Base-by-base conservation (phyloP, 176 grass and related monocot species). In the Oryza meyeriana region DNA sequence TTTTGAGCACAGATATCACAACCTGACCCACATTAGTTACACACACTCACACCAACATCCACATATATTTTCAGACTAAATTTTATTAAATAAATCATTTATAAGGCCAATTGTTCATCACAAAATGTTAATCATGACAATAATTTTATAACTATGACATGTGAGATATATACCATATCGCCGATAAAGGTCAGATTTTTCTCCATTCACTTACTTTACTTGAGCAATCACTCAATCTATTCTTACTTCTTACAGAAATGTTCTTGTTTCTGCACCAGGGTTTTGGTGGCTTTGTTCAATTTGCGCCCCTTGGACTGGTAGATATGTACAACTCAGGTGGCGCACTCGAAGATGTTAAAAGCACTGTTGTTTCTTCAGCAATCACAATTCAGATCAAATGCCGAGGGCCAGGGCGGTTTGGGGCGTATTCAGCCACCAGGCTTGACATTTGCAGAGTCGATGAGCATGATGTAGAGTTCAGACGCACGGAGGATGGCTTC, bases 311-410 rank as follows among this genome's bases (percentile, higher is more conserved):
- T 7, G 84, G 91, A 55, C 61, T 89, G 58, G 61, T 89, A 9
- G 81, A 89, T 68, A 93, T 93, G 91, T 93, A 81, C 72, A 92
- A 92, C 42, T 92, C 87, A 0, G 80, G 91, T 50, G 91, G 91
- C 20, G 76, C 91, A 12, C 34, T 92, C 12, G 39, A 84, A 4
- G 62, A 81, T 42, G 6, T 85, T 16, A 31, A 25, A 8, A 39
- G 61, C 27, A 38, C 4, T 0, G 8, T 34, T 81, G 61, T 72
- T 87, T 36, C 70, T 66, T 87, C 80, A 66, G 44, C 5, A 8
- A 87, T 40, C 8, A 64, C 3, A 34, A 16, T 89, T 83, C 58
- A 77, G 25, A 73, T 89, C 69, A 86, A 24, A 81, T 79, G 67
- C 74, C 65, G 65, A 73, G 81, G 87, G 27, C 77, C 78, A 52